Evolutionary conservation across 2,329 filamentous ascomycete genomes (phyloP), one percentile per base, ranked within the genome.

Genomic region (Keithomyces neogunnii): DNA sequence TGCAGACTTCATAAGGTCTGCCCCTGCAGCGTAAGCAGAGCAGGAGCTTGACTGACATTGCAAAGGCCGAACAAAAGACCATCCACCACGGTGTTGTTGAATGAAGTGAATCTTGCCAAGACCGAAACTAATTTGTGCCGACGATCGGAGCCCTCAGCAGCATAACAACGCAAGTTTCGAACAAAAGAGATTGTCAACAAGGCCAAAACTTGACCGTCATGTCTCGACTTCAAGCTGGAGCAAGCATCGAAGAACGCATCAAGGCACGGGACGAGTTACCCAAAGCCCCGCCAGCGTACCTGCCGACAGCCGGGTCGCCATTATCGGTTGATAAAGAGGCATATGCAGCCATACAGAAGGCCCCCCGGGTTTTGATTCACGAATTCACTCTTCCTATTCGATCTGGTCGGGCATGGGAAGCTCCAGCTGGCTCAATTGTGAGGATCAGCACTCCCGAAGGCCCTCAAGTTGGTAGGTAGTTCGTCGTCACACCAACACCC

Each of bases 371-470:
- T 0, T 59, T 74, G 1, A 35, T 73, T 5, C 62, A 76, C 2
- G 70, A 78, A 5, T 85, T 86, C 57, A 78, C 77, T 2, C 72
- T 93, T 31, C 84, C 86, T 0, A 86, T 89, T 32, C 82, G 88
- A 35, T 88, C 84, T 2, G 89, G 85, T 1, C 75, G 74, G 53
- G 87, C 88, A 1, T 93, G 86, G 85, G 74, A 77, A 46, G 87
- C 86, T 0, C 77, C 81, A 0, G 80, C 80, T 1, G 86, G 86
- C 3, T 77, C 77, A 47, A 77, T 93, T 51, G 80, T 88, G 54
- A 80, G 83, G 11, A 82, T 95, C 55, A 86, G 82, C 52, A 92
- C 88, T 0, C 87, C 87, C 0, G 73, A 84, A 50, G 89, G 89
- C 0, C 82, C 89, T 0, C 89, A 95, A 69, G 88, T 95, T 47